These are phyloP conservation scores for Gossypium davidsonii DNA, from an alignment of 441 rosid species.

Conservation along the genomic window DNA sequence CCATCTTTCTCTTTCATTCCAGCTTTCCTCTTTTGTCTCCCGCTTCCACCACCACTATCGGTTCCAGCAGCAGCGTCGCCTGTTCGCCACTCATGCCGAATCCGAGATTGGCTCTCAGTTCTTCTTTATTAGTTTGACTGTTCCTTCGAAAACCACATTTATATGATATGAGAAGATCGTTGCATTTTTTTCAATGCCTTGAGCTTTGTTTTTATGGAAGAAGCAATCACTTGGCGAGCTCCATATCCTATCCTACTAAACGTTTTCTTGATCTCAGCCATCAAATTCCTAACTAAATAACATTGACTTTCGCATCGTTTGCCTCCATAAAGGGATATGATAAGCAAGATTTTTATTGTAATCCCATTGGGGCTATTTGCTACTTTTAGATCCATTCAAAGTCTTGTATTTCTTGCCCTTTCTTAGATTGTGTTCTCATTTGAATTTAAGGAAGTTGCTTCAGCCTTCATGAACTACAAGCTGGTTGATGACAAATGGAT, in stretches of 20 bases:
- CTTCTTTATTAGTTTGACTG: neutral
- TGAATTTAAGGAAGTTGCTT: neutral
- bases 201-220: neutral
- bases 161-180: neutral
- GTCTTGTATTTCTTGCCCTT: neutral
- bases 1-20: no score
- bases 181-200: neutral
- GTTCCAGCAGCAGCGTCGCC: no score
- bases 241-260: neutral
- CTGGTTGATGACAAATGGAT: neutral
- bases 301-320: constrained; percentile 2
- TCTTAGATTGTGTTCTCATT: neutral
- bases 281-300: neutral
- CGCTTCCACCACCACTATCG: no score
- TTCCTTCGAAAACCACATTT: neutral
- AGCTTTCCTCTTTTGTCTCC: no score
- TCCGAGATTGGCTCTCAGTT: no score
- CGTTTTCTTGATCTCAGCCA: neutral
- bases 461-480: neutral
- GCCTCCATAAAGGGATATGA: neutral
- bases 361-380: neutral
- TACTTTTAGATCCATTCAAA: neutral
- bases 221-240: neutral
- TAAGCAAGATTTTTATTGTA: neutral
- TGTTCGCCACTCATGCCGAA: no score